phyloP scores from a whole-genome alignment of 495 filamentous ascomycete genomes.

The Penicillium atrosanguineum region DNA sequence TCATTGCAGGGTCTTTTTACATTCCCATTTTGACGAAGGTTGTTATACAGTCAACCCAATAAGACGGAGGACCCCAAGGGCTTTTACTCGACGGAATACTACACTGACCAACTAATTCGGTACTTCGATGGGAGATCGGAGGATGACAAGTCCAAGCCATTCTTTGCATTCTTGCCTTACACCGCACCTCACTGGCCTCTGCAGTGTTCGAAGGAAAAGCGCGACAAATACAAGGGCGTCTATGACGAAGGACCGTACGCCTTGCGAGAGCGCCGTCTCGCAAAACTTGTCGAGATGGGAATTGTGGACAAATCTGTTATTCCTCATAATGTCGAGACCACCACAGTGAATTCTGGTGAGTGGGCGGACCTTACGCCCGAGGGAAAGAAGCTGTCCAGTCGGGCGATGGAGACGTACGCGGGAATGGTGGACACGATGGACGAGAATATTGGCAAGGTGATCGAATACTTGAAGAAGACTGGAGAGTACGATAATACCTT shows the following conservation, averaged over 20 bases:
- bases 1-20: too few relatives aligned
- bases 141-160: too few relatives aligned
- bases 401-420: constrained; percentile 52
- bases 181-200: constrained; percentile 43
- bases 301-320: constrained; percentile 32
- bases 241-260: constrained; percentile 42
- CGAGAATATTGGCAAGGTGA: constrained; percentile 46
- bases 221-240: constrained; percentile 29
- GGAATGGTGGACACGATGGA: constrained; percentile 55
- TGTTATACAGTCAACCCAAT: too few relatives aligned
- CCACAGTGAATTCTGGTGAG: constrained; percentile 8
- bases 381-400: constrained; percentile 36
- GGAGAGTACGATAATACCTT: constrained; percentile 55
- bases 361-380: constrained; percentile 43
- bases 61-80: too few relatives aligned
- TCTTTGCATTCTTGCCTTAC: constrained; percentile 41
- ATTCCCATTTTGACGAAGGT: too few relatives aligned
- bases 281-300: constrained; percentile 35
- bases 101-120: too few relatives aligned
- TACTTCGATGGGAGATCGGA: too few relatives aligned
- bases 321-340: constrained; percentile 26
- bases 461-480: constrained; percentile 42
- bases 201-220: constrained; percentile 32
- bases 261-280: constrained; percentile 29
- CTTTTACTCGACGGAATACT: too few relatives aligned